Evolutionary conservation across 1,139 yeast species (phyloP), one percentile per base, ranked within the genome.

Genomic region (Pneumocystis sp.): DNA sequence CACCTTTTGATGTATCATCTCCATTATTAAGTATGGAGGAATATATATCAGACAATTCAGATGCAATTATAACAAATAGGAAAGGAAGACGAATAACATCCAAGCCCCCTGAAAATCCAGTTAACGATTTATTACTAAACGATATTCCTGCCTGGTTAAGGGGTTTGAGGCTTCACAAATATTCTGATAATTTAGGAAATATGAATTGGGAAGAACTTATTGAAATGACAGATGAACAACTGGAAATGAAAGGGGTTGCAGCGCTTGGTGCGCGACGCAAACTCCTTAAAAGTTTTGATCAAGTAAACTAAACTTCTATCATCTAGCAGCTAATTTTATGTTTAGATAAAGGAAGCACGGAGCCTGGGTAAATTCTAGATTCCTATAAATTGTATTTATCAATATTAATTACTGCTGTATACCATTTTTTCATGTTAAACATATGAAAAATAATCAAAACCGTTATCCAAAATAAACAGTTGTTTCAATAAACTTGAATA

Each of bases 211-310:
- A 81, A 68, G 87, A 87, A 64, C 80, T 93, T 77, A 82, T 93
- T 66, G 83, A 83, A 70, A 79, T 88, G 70, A 80, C 80, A 68
- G 96, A 91, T 72, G 81, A 77, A 2, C 83, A 84, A 66, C 80
- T 95, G 71, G 91, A 86, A 70, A 80, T 80, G 3, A 81, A 85
- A 67, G 98, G 99, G 5, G 96, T 93, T 62, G 83, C 85, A 70
- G 97, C 98, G 0, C 81, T 93, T 70, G 98, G 98, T 7, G 98
- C 98, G 0, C 81, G 98, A 70, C 83, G 97, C 68, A 93, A 93
- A 76, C 81, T 93, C 74, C 78, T 93, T 71, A 93, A 95, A 50
- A 50, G 57, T 50, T 50, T 50, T 50, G 57, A 50, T 25, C 57
- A 50, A 15, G 57, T 50, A 50, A 50, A 25, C 21, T 12, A 50